Evolutionary conservation across 768 basidiomycete genomes (phyloP).

Genomic region (Boletus reticulatus): DNA sequence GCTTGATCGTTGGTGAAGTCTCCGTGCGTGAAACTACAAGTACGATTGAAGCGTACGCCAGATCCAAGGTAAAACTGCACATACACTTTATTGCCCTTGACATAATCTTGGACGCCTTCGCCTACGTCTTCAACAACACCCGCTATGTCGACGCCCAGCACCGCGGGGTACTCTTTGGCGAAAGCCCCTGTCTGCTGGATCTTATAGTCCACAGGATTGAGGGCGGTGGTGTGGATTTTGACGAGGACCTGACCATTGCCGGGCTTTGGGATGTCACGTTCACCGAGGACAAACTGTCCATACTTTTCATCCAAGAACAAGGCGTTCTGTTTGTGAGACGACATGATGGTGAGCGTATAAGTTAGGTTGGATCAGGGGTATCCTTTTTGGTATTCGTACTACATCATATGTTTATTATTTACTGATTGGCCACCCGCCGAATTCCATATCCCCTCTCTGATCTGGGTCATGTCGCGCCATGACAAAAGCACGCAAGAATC

Average conservation of each 20-base stretch:
- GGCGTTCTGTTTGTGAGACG: constrained; percentile 27
- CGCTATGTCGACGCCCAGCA: constrained; percentile 36
- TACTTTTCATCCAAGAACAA: constrained; percentile 27
- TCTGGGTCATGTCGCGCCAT: constrained; percentile 30
- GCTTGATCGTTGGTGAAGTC: constrained; percentile 33
- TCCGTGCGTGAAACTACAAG: constrained; percentile 18
- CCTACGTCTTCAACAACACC: constrained; percentile 41
- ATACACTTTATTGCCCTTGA: constrained; percentile 42
- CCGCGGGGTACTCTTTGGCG: constrained; percentile 34
- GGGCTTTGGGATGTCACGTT: constrained; percentile 31
- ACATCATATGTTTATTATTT: constrained; percentile 25
- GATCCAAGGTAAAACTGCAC: constrained; percentile 2
- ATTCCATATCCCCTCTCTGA: constrained; percentile 26
- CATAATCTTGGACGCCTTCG: constrained; percentile 32
- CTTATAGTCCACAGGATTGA: constrained; percentile 49
- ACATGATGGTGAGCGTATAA: constrained; percentile 21
- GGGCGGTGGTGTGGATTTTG: constrained; percentile 36
- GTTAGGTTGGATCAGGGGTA: constrained; percentile 1
- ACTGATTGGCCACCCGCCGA: constrained; percentile 30
- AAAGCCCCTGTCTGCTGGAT: constrained; percentile 32
- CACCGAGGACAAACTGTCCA: constrained; percentile 30
- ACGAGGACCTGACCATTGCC: constrained; percentile 41
- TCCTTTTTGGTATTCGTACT: constrained; percentile 10
- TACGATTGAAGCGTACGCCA: neutral
- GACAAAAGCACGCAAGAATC: constrained; percentile 30